Percentiles rank a stretch among this genome's conserved stretches.
Evolutionary conservation across 768 basidiomycete species (phyloP).

Genomic region (Naganishia randhawae): DNA sequence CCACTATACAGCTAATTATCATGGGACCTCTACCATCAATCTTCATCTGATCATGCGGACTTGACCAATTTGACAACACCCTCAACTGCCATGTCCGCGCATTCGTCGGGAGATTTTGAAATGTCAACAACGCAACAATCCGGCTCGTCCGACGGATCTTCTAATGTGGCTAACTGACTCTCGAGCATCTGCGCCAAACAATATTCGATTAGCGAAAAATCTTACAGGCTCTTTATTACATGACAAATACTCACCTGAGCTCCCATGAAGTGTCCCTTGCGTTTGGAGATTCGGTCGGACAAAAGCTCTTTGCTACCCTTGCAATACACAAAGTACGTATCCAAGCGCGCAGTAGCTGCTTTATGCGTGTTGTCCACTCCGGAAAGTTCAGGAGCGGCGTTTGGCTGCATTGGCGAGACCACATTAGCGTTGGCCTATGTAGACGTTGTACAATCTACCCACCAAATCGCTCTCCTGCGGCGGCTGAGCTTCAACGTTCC

Average conservation of each 20-base stretch:
- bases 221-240: not conserved
- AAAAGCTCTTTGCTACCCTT: constrained; percentile 46
- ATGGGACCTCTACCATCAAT: too few relatives aligned
- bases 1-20: too few relatives aligned
- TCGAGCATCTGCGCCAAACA: constrained; percentile 39
- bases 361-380: constrained; percentile 29
- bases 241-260: constrained; percentile 29
- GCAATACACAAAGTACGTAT: constrained; percentile 74
- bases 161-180: constrained; percentile 43
- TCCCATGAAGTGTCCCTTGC: constrained; percentile 49
- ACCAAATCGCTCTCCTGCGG: constrained; percentile 42
- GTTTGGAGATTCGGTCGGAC: constrained; percentile 40
- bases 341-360: constrained; percentile 50
- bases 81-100: constrained; percentile 36
- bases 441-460: constrained; percentile 20
- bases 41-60: not conserved
- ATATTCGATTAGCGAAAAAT: not conserved
- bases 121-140: constrained; percentile 46
- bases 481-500: constrained; percentile 51
- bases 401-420: not conserved
- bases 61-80: constrained; percentile 31
- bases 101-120: constrained; percentile 35
- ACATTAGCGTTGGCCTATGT: not conserved
- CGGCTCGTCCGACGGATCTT: constrained; percentile 44
- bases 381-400: constrained; percentile 2